These are phyloP conservation scores for Paxillus involutus DNA, from an alignment of 768 basidiomycete genomes.

Conservation along the genomic window DNA sequence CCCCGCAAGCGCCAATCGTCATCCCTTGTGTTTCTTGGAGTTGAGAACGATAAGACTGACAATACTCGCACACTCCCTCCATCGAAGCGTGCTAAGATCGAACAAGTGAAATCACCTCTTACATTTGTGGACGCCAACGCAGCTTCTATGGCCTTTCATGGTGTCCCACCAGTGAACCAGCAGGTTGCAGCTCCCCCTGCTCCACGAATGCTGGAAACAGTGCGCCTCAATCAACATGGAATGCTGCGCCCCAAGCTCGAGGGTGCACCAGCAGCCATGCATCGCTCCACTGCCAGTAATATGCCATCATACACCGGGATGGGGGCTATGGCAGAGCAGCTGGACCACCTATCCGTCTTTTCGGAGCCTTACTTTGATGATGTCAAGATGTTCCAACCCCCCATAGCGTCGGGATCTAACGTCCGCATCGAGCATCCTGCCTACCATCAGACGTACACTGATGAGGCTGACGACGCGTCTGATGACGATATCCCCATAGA, in stretches of 20 bases:
- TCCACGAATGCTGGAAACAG: background rate
- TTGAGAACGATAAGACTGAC: constrained; percentile 3
- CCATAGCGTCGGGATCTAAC: constrained; percentile 21
- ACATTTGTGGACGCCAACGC: constrained; percentile 19
- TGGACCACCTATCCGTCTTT: background rate
- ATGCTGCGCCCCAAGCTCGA: background rate
- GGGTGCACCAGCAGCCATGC: no score
- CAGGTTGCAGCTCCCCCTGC: background rate
- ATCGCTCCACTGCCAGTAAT: no score
- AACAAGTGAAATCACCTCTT: constrained; percentile 26
- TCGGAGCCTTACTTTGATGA: background rate
- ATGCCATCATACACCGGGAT: background rate
- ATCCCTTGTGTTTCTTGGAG: constrained; percentile 17
- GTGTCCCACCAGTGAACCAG: background rate
- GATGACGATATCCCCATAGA: background rate
- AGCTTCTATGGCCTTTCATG: background rate
- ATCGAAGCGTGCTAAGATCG: constrained; percentile 27
- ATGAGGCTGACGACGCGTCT: background rate
- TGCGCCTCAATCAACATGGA: background rate
- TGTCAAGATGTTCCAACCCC: background rate
- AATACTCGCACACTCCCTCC: background rate
- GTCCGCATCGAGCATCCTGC: background rate
- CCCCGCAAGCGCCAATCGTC: constrained; percentile 40
- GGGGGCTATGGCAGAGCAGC: background rate
- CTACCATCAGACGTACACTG: background rate